phyloP scores from a whole-genome alignment of 768 basidiomycete genomes.

The Tylopilus subfusipes region DNA sequence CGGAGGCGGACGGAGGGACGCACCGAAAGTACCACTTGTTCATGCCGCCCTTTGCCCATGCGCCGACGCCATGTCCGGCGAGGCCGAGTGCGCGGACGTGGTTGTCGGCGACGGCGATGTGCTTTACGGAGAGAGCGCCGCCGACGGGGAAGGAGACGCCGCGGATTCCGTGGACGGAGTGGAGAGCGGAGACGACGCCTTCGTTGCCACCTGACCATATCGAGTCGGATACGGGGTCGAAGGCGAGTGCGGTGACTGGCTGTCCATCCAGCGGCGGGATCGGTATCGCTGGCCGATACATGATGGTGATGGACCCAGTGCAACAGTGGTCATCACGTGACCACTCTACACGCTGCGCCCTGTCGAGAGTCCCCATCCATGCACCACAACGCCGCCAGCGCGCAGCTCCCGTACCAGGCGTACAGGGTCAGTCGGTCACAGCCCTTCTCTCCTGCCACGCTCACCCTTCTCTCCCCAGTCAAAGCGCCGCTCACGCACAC shows the following conservation, averaged over 20 bases:
- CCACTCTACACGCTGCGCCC: background rate
- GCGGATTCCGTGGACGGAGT: slow-evolving; percentile 57
- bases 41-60: slow-evolving; percentile 80
- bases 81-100: slow-evolving; percentile 65
- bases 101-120: slow-evolving; percentile 73
- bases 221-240: slow-evolving; percentile 88
- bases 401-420: slow-evolving; percentile 51
- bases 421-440: slow-evolving; percentile 37
- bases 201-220: slow-evolving; percentile 80
- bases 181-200: slow-evolving; percentile 68
- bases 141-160: slow-evolving; percentile 77
- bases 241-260: slow-evolving; percentile 72
- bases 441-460: background rate
- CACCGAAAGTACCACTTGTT: slow-evolving; percentile 82
- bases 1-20: slow-evolving; percentile 17
- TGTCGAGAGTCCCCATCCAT: background rate
- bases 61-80: slow-evolving; percentile 64
- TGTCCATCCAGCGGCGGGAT: slow-evolving; percentile 29
- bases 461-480: slow-evolving; percentile 33
- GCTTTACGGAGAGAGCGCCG: slow-evolving; percentile 63
- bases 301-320: slow-evolving; percentile 3
- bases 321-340: slow-evolving; percentile 16
- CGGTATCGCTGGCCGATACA: slow-evolving; percentile 21
- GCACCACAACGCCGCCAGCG: slow-evolving; percentile 12
- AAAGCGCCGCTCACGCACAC: slow-evolving; percentile 44